Base-by-base conservation (phyloP, 2,329 filamentous ascomycete genomes). In the Aspergillus pseudoterreus region DNA sequence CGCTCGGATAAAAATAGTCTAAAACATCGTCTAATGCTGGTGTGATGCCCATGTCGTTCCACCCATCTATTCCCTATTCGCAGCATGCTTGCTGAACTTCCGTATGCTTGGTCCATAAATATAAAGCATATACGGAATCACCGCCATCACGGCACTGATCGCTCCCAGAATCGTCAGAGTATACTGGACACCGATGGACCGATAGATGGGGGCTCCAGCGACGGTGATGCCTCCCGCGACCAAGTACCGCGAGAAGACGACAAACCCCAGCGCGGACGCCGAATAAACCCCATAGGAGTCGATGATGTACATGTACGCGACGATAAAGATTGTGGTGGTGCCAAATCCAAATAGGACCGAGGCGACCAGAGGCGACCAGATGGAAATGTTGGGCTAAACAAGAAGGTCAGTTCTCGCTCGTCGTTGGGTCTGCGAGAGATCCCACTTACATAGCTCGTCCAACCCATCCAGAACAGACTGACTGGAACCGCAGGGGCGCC, bases 401-500 rank as follows among this genome's bases (percentile, higher is more conserved):
- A 38, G 35, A 9, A 38, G 35, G 14, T 38, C 35, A 38, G 35
- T 38, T n/a, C 6, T 38, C 15, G 8, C 3, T 17, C 15, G 35
- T 38, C 10, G 27, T 38, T 14, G 38, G 14, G 32, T 22, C 4
- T 32, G 4, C 43, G 32, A 19, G 72, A 66, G 54, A 22, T 22
- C 5, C 11, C 5, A 51, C 58, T 46, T 52, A 63, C 62, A 30
- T 54, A 58, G 46, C 58, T 57, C 0, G 78, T 82, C 81, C 80
- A 84, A 0, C 73, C 81, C 67, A 84, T 78, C 80, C 80, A 84
- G 60, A 84, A 82, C 6, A 83, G 66, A 4, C 70, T 71, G 21
- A 82, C 68, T 0, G 81, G 80, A 3, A 84, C 73, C 0, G 75
- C 65, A 22, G 22, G 22, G 22, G 22, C 22, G 22, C 22, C 22